Percentiles rank a stretch among this genome's conserved stretches.
phyloP scores from a whole-genome alignment of 1,284 basidiomycete genomes.

The Ustilago nuda region DNA sequence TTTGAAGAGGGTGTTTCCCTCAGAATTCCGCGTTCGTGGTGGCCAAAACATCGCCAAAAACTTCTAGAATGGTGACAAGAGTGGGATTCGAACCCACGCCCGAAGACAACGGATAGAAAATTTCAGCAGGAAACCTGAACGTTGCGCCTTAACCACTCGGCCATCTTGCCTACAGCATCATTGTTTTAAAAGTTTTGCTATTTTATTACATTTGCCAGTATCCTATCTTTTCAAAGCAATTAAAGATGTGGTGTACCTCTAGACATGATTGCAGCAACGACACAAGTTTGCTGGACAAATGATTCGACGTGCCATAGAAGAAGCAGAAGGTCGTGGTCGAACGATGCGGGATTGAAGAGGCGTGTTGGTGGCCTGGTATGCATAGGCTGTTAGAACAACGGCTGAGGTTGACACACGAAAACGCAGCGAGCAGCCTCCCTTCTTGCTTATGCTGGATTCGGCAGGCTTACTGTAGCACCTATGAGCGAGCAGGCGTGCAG shows the following conservation, averaged over 20 bases:
- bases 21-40: too few species aligned
- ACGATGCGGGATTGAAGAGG: neutral
- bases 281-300: neutral
- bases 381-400: slow-evolving; percentile 2
- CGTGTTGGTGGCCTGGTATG: slow-evolving; percentile 21
- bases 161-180: slow-evolving; percentile 59
- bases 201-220: neutral
- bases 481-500: neutral
- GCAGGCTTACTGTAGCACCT: neutral
- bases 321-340: neutral
- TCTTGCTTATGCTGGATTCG: too few species aligned
- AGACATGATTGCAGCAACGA: neutral
- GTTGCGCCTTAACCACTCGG: slow-evolving; percentile 68
- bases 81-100: slow-evolving; percentile 69
- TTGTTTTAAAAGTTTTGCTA: neutral
- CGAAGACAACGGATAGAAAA: slow-evolving; percentile 52
- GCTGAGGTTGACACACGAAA: neutral
- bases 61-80: slow-evolving; percentile 61
- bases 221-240: neutral
- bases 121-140: slow-evolving; percentile 38
- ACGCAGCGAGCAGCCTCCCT: too few species aligned
- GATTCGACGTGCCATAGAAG: neutral
- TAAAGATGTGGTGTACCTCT: neutral
- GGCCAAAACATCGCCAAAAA: slow-evolving; percentile 14
- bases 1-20: too few species aligned